Percentiles rank a stretch among this genome's conserved stretches.
These are phyloP conservation scores for Angomonas deanei DNA, from an alignment of 208 protist species.

Conservation along the genomic window DNA sequence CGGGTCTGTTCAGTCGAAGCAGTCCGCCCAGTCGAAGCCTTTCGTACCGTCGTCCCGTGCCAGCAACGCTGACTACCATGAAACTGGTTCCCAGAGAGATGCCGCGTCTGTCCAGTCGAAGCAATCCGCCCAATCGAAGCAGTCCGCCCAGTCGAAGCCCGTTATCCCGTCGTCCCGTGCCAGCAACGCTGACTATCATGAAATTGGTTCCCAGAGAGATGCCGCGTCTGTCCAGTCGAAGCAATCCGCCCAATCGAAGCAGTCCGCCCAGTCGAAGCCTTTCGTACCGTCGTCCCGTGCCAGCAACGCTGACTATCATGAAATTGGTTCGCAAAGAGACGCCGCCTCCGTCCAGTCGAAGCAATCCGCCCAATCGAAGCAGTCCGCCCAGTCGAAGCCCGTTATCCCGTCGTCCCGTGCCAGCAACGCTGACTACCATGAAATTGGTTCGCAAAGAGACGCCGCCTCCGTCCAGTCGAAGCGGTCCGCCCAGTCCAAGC, in stretches of 20 bases:
- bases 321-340: neutral
- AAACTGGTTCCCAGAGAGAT: too few species aligned
- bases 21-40: too few species aligned
- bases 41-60: neutral
- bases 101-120: too few species aligned
- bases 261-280: neutral
- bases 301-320: neutral
- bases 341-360: neutral
- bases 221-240: too few species aligned
- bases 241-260: conserved; percentile 6
- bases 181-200: neutral
- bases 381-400: neutral
- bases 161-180: neutral
- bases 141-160: too few species aligned
- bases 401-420: neutral
- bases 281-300: neutral
- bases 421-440: neutral
- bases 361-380: conserved; percentile 4
- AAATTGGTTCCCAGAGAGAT: too few species aligned
- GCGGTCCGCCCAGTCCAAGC: conserved; percentile 3
- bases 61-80: neutral
- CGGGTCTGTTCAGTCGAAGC: neutral
- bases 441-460: neutral
- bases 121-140: too few species aligned
- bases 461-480: neutral